phyloP scores from a whole-genome alignment of 345 rosid species.

The Lepidium africanum region DNA sequence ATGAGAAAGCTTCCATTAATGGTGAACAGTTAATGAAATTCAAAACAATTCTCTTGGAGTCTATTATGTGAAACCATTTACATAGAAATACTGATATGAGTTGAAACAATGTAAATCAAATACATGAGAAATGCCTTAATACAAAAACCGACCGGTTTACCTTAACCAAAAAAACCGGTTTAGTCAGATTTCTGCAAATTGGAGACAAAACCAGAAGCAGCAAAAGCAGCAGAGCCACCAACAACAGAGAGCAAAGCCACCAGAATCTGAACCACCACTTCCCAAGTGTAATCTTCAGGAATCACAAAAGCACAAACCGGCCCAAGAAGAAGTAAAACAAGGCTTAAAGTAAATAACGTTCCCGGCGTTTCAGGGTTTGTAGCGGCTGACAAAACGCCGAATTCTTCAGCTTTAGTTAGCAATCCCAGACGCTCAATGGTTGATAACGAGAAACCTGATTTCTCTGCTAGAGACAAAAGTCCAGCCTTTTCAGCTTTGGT shows the following conservation, averaged over 20 bases:
- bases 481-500: conserved; percentile 92
- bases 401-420: conserved; percentile 83
- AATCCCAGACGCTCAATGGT: conserved; percentile 88
- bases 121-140: not conserved
- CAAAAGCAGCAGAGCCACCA: conserved; percentile 91
- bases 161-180: not conserved
- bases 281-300: conserved; percentile 75
- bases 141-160: conserved; percentile 3
- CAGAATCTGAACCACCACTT: conserved; percentile 50
- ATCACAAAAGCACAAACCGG: conserved; percentile 68
- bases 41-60: not conserved
- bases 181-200: conserved; percentile 68
- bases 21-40: not conserved
- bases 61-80: conserved; percentile 18
- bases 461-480: conserved; percentile 81
- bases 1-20: not conserved
- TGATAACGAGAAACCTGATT: conserved; percentile 73
- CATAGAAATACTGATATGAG: not conserved
- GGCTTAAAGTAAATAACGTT: conserved; percentile 49
- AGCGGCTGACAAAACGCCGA: conserved; percentile 85
- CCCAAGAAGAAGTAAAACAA: conserved; percentile 66
- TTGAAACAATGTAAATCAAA: not conserved
- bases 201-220: conserved; percentile 69
- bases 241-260: conserved; percentile 51
- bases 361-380: conserved; percentile 74